phyloP scores from a whole-genome alignment of 371 early-diverging fungal genomes.

The Rhizopus delemar region DNA sequence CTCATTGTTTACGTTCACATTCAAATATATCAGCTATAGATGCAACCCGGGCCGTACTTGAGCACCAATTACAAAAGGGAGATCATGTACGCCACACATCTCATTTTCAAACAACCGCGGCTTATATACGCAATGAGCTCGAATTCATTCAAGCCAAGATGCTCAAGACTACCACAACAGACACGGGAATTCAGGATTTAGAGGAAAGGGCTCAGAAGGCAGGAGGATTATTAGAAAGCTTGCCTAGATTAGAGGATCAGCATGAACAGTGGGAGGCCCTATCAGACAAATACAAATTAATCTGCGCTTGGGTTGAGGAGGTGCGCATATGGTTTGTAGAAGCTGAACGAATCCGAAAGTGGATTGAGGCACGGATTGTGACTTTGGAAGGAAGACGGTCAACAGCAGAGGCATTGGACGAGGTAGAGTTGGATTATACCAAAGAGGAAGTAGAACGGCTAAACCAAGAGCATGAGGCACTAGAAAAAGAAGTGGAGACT shows the following conservation, averaged over 20 bases:
- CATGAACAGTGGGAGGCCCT: conserved; percentile 22
- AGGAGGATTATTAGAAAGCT: conserved; percentile 25
- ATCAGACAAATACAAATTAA: conserved; percentile 34
- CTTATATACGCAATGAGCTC: conserved; percentile 45
- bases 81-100: neutral
- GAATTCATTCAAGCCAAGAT: conserved; percentile 54
- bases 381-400: conserved; percentile 19
- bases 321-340: conserved; percentile 52
- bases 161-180: conserved; percentile 42
- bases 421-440: conserved; percentile 7
- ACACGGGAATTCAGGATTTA: conserved; percentile 38
- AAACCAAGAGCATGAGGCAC: conserved; percentile 9
- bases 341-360: conserved; percentile 48
- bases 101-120: neutral
- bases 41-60: conserved; percentile 32
- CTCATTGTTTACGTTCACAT: conserved; percentile 13
- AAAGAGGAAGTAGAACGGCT: conserved; percentile 3
- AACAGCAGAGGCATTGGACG: no score
- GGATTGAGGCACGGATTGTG: conserved; percentile 44
- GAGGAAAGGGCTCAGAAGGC: conserved; percentile 35
- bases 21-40: conserved; percentile 28
- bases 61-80: conserved; percentile 21
- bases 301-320: conserved; percentile 50
- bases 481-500: conserved; percentile 19
- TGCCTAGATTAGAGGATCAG: neutral